Conservation (phyloP, 768 basidiomycete species). For the Kwoniella newhampshirensis region DNA sequence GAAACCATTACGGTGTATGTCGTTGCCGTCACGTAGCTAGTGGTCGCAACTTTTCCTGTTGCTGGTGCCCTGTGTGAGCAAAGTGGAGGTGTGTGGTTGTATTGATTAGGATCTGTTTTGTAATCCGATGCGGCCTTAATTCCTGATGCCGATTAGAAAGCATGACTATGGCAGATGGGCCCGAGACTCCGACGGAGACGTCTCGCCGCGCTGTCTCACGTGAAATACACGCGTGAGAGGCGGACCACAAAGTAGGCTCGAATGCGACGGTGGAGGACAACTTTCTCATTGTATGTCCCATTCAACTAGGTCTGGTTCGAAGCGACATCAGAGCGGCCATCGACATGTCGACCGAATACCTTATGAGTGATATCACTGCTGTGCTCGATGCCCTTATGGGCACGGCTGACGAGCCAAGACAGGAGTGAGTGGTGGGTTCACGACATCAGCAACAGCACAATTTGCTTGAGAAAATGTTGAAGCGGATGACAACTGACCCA, state of each 20-base stretch:
- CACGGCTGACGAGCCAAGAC: constrained; percentile 23
- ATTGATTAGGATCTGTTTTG: not conserved
- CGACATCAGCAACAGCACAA: not conserved
- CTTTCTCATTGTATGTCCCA: no score
- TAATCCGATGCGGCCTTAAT: not conserved
- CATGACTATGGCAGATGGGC: no score
- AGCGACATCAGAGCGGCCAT: no score
- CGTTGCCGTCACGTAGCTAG: not conserved
- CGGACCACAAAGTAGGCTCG: no score
- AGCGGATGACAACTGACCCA: not conserved
- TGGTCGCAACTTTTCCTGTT: no score
- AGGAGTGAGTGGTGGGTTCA: constrained; percentile 25
- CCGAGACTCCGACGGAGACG: no score
- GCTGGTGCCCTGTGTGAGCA: not conserved
- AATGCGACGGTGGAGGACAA: no score
- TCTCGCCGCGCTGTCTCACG: no score
- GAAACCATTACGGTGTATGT: not conserved
- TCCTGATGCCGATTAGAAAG: not conserved
- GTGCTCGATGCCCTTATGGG: constrained; percentile 42
- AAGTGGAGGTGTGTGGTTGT: not conserved
- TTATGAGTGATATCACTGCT: constrained; percentile 32
- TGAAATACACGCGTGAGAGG: no score
- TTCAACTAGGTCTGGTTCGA: no score
- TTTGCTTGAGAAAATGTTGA: not conserved
- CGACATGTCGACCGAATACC: constrained; percentile 48